Evolutionary conservation across 2,329 filamentous ascomycete species (phyloP).

Genomic region (Gnomoniopsis sp.): DNA sequence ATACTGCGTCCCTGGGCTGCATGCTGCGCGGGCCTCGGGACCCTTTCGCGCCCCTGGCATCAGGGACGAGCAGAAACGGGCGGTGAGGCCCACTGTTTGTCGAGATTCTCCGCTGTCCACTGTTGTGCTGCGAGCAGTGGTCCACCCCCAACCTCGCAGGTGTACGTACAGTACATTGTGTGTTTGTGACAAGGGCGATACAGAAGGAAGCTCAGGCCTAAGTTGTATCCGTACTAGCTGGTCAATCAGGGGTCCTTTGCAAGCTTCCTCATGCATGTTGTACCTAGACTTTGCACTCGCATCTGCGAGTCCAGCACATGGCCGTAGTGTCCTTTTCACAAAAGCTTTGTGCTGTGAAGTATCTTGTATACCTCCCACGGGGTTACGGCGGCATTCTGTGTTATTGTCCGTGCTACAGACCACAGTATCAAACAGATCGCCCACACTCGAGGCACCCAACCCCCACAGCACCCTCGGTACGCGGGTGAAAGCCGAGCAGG

Average conservation of each 20-base stretch:
- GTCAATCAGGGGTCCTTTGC: not conserved
- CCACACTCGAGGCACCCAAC: not conserved
- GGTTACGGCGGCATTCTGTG: conserved; percentile 1
- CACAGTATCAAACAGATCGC: not conserved
- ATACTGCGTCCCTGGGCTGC: not conserved
- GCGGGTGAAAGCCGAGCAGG: conserved; percentile 6
- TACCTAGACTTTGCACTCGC: not conserved
- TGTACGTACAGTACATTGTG: not conserved
- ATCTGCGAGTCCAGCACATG: conserved; percentile 19
- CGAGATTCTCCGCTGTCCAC: not conserved
- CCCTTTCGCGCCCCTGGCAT: not conserved
- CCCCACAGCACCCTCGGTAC: not conserved
- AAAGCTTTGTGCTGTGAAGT: not conserved
- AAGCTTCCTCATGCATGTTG: not conserved
- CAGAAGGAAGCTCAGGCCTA: not conserved
- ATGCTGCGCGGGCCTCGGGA: not conserved
- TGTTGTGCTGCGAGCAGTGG: not conserved
- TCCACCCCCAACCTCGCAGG: not conserved
- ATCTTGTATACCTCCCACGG: not conserved
- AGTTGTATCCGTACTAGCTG: not conserved
- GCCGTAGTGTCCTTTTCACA: not conserved
- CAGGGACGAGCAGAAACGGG: not conserved
- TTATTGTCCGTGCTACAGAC: not conserved
- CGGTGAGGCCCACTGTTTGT: conserved; percentile 6
- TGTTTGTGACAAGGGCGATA: not conserved